Base-by-base conservation (phyloP, 1,284 basidiomycete species). In the Porogramme epimiltina region DNA sequence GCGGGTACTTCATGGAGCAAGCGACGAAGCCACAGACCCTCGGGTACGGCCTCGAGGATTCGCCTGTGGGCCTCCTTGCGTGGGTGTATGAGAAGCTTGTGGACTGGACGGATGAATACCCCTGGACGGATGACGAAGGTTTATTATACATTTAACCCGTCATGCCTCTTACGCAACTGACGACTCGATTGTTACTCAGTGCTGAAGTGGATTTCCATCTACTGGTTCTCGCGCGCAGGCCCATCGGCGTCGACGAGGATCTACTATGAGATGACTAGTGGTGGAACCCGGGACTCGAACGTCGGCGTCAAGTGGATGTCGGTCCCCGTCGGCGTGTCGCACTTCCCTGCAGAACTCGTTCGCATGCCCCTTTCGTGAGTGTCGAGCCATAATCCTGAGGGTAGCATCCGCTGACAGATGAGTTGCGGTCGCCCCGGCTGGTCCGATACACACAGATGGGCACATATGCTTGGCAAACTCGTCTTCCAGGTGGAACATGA, bases 11-110 rank as follows among this genome's bases (percentile, higher is more conserved):
- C 6, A 24, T 22, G 1, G 52, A 72, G 44, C 83, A 84, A 38
- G 47, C 67, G 1, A 81, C 78, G 0, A 73, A 74, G 47, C 82
- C 82, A 0, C 81, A 83, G 59, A 85, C 81, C 0, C 60, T 85
- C 2, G 82, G 80, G 0, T 84, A 84, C 55, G 61, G 69, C 9
- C 67, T 85, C 1, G 64, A 74, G 0, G 83, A 84, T 57, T 83
- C 80, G 13, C 83, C 83, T n/a, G 69, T 74, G 3, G 81, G 78
- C 0, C 60, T 85, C 11, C 70, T 85, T 2, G 78, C 75, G 1
- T 45, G 44, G 44, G 38, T 45, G 11, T 45, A 45, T 23, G 44
- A 45, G 10, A 45, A 45, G 24, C 36, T 45, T 1, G 44, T 45
- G 4, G 24, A 9, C 13, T 25, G 34, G 44, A 37, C 34, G 2